Evolutionary conservation across 2,329 filamentous ascomycete genomes (phyloP), one percentile per base, ranked within the genome.

Genomic region (Fusarium decemcellulare): DNA sequence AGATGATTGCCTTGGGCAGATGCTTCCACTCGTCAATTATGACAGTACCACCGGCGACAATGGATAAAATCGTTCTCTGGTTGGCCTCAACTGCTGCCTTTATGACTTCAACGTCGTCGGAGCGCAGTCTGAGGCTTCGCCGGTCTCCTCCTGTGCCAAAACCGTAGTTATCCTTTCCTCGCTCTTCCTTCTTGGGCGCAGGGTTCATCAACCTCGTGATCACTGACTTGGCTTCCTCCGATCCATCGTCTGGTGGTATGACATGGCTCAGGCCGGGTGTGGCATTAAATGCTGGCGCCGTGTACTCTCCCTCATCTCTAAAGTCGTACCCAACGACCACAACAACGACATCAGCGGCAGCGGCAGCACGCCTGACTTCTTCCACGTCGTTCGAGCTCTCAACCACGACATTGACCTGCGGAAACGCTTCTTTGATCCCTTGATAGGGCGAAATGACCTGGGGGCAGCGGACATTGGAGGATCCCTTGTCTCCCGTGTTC

Each of bases 1-100:
- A 53, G 2, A 74, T 15, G 16, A 73, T 61, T 8, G 60, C 65
- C 2, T 65, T 29, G 1, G 47, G 30, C 1, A 58, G 15, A 5
- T 59, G 3, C 16, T 71, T 66, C 65, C 72, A 73, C 16, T 74
- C 69, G 9, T 65, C 56, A 30, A 67, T 65, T 2, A 74, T 70
- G 3, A 73, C 66, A 1, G 70, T 68, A 2, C 72, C 72, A 3
- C 63, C 68, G 9, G 68, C 54, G 7, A 72, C 18, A 2, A 74
- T 61, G 4, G 52, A 27, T 0, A 72, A 70, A 10, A 74, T 43
- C 0, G 62, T 70, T 0, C 39, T 55, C 0, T 51, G 40, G 34
- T 74, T 72, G 2, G 34, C 62, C 5, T 52, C 52, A 1, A 56
- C 36, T 0, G 60, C 71, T 3, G 61, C 63, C 2, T 56, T 43